Base-by-base conservation (phyloP, 176 grass and related monocot genomes). In the Rhipidocladum racemiflorum region DNA sequence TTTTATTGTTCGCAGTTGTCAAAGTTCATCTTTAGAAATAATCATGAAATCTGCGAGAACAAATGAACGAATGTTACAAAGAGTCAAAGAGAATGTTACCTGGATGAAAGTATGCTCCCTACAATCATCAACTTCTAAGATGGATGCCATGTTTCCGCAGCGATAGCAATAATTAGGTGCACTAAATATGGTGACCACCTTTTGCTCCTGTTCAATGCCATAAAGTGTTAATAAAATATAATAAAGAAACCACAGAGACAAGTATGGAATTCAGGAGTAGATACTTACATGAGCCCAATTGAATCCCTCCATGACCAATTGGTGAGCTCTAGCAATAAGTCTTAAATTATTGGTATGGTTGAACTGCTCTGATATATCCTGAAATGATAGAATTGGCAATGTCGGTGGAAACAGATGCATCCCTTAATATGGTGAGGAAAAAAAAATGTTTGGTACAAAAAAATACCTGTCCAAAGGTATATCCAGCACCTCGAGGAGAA, bases 291-390 rank as follows among this genome's bases (percentile, higher is more conserved):
- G 94, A 81, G 89, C 94, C 91, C 94, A 97, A 82, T 94, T 97
- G 64, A 89, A 97, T 82, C 94, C 94, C 53, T 97, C 94, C 94
- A 94, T 94, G 56, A 97, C 94, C 79, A 97, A 87, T 65, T 97
- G 94, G 68, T 97, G 94, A 86, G 94, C 94, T 90, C 94, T 94
- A 53, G 94, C 94, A 79, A 97, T 97, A 68, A 97, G 88, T 81
- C 89, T 85, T 68, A 97, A 89, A 29, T 87, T 97, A 90, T 97
- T 97, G 34, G 88, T 92, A 85, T 97, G 95, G 78, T 97, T 97
- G 79, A 97, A 94, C 85, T 94, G 95, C 90, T 97, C 92, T 32
- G 95, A 97, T 89, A 97, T 94, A 87, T 97, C 95, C 95, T 94
- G 86, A 68, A 85, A 85, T 29, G 56, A 66, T 12, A 86, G 57